These are phyloP conservation scores for Chalara sp. DNA, from an alignment of 2,329 filamentous ascomycete genomes.

Conservation along the genomic window DNA sequence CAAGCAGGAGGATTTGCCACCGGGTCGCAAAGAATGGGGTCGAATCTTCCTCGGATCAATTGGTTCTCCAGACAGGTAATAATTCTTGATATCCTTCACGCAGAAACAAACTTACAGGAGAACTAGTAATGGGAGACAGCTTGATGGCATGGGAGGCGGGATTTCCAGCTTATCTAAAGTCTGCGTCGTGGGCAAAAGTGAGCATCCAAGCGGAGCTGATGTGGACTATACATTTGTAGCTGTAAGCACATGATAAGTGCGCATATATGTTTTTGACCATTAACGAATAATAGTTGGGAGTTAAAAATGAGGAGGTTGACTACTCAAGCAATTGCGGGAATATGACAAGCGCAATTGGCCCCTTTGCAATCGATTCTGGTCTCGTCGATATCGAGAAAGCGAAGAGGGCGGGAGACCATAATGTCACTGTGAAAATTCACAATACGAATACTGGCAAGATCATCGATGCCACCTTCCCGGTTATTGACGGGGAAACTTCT, in stretches of 20 bases:
- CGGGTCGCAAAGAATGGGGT: slow-evolving; percentile 37
- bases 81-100: too few relatives aligned
- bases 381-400: slow-evolving; percentile 30
- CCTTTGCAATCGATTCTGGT: slow-evolving; percentile 52
- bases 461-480: slow-evolving; percentile 49
- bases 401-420: slow-evolving; percentile 19
- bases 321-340: slow-evolving; percentile 71
- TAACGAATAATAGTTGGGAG: slow-evolving; percentile 38
- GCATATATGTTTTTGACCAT: too few relatives aligned
- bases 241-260: too few relatives aligned
- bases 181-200: slow-evolving; percentile 53
- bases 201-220: slow-evolving; percentile 39
- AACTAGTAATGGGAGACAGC: slow-evolving; percentile 47
- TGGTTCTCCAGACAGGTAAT: slow-evolving; percentile 56
- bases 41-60: slow-evolving; percentile 52
- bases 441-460: slow-evolving; percentile 69
- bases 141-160: slow-evolving; percentile 65
- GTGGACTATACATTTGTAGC: slow-evolving; percentile 68
- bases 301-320: slow-evolving; percentile 54
- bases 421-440: slow-evolving; percentile 46
- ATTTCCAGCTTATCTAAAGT: slow-evolving; percentile 65
- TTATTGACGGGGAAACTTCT: slow-evolving; percentile 40
- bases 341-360: slow-evolving; percentile 61
- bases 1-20: slow-evolving; percentile 43
- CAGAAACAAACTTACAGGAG: too few relatives aligned